Evolutionary conservation across 495 filamentous ascomycete genomes (phyloP).

Genomic region (Aspergillus panamensis): DNA sequence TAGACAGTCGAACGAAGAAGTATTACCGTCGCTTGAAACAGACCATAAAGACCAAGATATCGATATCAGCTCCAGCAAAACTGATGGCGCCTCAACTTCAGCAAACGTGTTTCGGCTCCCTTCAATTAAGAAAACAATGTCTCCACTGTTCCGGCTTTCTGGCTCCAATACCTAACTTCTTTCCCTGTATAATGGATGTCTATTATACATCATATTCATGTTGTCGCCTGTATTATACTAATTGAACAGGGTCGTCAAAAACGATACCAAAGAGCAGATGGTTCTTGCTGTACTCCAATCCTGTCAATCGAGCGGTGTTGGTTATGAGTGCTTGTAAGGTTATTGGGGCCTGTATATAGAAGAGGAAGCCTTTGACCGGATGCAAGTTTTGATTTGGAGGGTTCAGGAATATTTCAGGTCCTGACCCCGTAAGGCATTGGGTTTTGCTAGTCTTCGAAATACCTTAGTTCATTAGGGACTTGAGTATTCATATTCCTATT

Average conservation of each 20-base stretch:
- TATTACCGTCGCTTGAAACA: background rate
- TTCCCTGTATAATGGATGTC: background rate
- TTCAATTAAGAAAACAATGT: slow-evolving; percentile 15
- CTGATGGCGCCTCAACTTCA: background rate
- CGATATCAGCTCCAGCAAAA: background rate
- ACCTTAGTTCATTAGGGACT: too few species aligned
- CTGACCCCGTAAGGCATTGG: too few species aligned
- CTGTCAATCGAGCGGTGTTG: too few species aligned
- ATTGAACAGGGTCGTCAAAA: too few species aligned
- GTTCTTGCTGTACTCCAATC: too few species aligned
- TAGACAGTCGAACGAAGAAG: background rate
- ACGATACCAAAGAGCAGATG: too few species aligned
- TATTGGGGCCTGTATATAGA: too few species aligned
- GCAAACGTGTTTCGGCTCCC: slow-evolving; percentile 14
- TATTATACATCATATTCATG: background rate
- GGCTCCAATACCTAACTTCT: background rate
- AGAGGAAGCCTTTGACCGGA: too few species aligned
- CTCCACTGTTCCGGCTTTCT: slow-evolving; percentile 5
- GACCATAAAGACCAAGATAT: background rate
- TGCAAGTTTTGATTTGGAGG: too few species aligned
- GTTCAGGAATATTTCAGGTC: too few species aligned
- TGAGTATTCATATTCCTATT: background rate
- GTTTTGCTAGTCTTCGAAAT: too few species aligned
- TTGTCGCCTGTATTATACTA: background rate
- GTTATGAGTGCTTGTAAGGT: too few species aligned